Conservation (phyloP, 1,284 basidiomycete genomes). For the Afroboletus lepidellus region DNA sequence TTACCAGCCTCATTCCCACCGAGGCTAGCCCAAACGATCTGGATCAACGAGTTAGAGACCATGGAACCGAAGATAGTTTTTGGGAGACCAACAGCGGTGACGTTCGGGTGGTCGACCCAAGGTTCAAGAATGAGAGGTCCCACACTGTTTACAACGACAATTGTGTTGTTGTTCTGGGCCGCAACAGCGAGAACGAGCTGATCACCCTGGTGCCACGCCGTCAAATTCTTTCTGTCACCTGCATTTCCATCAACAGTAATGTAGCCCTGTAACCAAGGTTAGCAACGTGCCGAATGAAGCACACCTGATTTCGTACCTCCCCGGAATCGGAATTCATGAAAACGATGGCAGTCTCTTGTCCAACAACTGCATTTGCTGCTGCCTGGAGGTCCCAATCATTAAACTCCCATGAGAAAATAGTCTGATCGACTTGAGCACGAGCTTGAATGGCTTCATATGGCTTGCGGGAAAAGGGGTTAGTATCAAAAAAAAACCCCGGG, state of each 20-base stretch:
- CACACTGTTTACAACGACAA: conserved; percentile 58
- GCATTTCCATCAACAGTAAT: conserved; percentile 53
- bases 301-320: conserved; percentile 21
- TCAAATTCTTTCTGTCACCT: conserved; percentile 50
- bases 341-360: conserved; percentile 37
- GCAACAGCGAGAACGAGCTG: conserved; percentile 37
- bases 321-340: conserved; percentile 42
- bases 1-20: conserved; percentile 62
- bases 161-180: conserved; percentile 47
- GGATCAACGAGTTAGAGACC: neutral
- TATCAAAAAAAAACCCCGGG: neutral
- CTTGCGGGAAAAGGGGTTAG: conserved; percentile 17
- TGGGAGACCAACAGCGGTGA: conserved; percentile 42
- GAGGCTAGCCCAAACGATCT: conserved; percentile 48
- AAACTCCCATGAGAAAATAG: conserved; percentile 38
- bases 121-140: conserved; percentile 50
- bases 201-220: conserved; percentile 60
- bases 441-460: conserved; percentile 41
- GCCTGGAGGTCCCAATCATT: conserved; percentile 33
- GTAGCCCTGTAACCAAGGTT: conserved; percentile 39
- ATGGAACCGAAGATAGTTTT: neutral
- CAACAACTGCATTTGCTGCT: conserved; percentile 29
- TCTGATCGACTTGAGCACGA: conserved; percentile 33
- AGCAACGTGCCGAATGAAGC: neutral
- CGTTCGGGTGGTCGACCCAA: conserved; percentile 52